Evolutionary conservation across 768 basidiomycete species (phyloP).

Genomic region (Mycena chlorophos): DNA sequence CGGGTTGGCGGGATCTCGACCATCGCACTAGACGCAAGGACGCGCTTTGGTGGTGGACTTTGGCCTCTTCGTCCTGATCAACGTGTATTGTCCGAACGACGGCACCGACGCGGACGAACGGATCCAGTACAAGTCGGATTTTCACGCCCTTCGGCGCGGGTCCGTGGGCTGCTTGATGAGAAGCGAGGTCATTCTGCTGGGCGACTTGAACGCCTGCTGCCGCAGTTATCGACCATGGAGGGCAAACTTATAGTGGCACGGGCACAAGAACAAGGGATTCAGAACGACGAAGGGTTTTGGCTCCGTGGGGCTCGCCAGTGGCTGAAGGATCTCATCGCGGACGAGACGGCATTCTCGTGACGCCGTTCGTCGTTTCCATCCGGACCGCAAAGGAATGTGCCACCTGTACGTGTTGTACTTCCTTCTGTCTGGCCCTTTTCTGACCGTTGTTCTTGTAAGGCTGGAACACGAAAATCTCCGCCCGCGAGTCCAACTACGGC

Average conservation of each 20-base stretch:
- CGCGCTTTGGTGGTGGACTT: constrained; percentile 85
- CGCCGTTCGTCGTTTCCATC: constrained; percentile 75
- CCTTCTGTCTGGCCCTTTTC: constrained; percentile 1
- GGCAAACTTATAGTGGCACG: constrained; percentile 58
- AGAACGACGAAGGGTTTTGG: constrained; percentile 47
- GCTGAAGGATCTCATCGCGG: constrained; percentile 64
- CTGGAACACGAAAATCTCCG: constrained; percentile 94
- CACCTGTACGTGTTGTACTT: constrained; percentile 82
- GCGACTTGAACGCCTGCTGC: constrained; percentile 93
- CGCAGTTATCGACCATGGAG: constrained; percentile 88
- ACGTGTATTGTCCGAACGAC: constrained; percentile 91
- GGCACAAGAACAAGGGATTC: constrained; percentile 36
- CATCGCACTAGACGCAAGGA: constrained; percentile 75
- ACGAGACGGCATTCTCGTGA: constrained; percentile 73
- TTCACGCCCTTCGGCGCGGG: constrained; percentile 74
- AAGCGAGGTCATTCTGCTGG: constrained; percentile 86
- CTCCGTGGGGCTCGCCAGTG: constrained; percentile 70
- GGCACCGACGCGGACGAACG: constrained; percentile 75
- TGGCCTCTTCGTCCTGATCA: constrained; percentile 93
- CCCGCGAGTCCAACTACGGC: constrained; percentile 91
- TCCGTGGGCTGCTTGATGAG: constrained; percentile 63
- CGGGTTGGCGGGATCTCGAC: constrained; percentile 34
- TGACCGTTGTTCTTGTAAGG: constrained; percentile 46
- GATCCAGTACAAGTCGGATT: constrained; percentile 87
- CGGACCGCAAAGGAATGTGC: constrained; percentile 88